These are phyloP conservation scores for Metschnikowia amazonensis DNA, from an alignment of 805 yeast genomes.

Conservation along the genomic window DNA sequence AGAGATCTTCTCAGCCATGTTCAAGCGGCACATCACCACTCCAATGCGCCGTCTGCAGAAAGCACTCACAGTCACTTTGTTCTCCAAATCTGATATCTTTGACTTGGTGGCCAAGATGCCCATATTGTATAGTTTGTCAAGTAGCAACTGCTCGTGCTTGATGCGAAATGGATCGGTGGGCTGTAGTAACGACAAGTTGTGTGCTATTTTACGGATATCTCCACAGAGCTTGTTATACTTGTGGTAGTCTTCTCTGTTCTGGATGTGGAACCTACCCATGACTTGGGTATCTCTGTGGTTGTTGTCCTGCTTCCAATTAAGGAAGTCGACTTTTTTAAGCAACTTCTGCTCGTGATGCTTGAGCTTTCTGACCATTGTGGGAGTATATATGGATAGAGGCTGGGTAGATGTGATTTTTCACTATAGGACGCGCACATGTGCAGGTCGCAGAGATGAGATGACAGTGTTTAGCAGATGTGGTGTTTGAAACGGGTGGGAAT, in stretches of 20 bases:
- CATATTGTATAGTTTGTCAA: conserved; percentile 85
- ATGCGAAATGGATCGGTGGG: conserved; percentile 84
- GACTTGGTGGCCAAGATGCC: conserved; percentile 86
- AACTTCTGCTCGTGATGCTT: conserved; percentile 95
- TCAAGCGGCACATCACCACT: conserved; percentile 88
- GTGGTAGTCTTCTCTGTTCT: conserved; percentile 92
- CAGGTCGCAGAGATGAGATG: conserved; percentile 5
- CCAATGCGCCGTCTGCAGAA: conserved; percentile 89
- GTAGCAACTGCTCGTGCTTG: conserved; percentile 80
- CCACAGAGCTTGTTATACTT: conserved; percentile 94
- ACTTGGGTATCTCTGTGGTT: conserved; percentile 96
- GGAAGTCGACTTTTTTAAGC: conserved; percentile 91
- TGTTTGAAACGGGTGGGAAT: neutral
- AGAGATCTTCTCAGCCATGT: conserved; percentile 84
- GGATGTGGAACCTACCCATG: conserved; percentile 90
- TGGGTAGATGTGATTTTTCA: neutral
- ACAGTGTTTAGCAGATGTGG: neutral
- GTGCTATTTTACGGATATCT: conserved; percentile 80
- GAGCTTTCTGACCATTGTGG: conserved; percentile 59
- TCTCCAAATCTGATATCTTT: conserved; percentile 88
- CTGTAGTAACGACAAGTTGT: conserved; percentile 76
- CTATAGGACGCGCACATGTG: neutral
- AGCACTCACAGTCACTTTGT: conserved; percentile 87
- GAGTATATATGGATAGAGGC: neutral
- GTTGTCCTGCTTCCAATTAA: conserved; percentile 95